These are phyloP conservation scores for Bacidia rubella DNA, from an alignment of 495 filamentous ascomycete genomes.

Conservation along the genomic window DNA sequence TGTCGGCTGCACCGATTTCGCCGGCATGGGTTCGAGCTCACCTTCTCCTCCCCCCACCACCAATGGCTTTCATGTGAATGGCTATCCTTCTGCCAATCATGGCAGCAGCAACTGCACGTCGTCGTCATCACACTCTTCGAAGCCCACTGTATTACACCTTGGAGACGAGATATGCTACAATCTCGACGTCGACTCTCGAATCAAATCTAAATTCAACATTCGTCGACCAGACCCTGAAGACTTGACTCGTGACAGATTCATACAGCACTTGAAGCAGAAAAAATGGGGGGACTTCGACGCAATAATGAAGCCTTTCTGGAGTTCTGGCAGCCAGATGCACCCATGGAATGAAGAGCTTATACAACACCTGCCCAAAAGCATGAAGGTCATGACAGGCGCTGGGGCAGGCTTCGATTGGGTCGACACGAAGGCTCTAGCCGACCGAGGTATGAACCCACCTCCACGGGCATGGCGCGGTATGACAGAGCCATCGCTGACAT, in stretches of 20 bases:
- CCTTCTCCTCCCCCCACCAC: neutral
- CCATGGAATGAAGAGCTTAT: conserved; percentile 63
- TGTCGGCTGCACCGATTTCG: conserved; percentile 5
- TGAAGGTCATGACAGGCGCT: conserved; percentile 57
- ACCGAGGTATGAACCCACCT: conserved; percentile 38
- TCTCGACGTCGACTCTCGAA: conserved; percentile 39
- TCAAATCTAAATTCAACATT: conserved; percentile 44
- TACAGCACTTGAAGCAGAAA: conserved; percentile 44
- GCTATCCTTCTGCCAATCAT: conserved; percentile 3
- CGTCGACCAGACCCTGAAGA: conserved; percentile 38
- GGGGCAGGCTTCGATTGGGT: conserved; percentile 71
- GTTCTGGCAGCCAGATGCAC: conserved; percentile 66
- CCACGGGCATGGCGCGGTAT: neutral
- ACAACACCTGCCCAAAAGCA: conserved; percentile 44
- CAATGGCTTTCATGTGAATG: neutral
- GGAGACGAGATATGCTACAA: conserved; percentile 59
- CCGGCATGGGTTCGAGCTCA: conserved; percentile 1
- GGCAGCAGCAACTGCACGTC: neutral
- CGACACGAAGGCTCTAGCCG: conserved; percentile 51
- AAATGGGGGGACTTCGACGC: conserved; percentile 61
- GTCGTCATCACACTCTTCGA: conserved; percentile 4
- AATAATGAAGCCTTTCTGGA: conserved; percentile 68
- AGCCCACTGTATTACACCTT: conserved; percentile 46
- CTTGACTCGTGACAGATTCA: conserved; percentile 44
- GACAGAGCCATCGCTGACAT: conserved; percentile 1